phyloP scores from a whole-genome alignment of 164 flowering plant genomes.

The grape (Vitis vinifera) region DNA sequence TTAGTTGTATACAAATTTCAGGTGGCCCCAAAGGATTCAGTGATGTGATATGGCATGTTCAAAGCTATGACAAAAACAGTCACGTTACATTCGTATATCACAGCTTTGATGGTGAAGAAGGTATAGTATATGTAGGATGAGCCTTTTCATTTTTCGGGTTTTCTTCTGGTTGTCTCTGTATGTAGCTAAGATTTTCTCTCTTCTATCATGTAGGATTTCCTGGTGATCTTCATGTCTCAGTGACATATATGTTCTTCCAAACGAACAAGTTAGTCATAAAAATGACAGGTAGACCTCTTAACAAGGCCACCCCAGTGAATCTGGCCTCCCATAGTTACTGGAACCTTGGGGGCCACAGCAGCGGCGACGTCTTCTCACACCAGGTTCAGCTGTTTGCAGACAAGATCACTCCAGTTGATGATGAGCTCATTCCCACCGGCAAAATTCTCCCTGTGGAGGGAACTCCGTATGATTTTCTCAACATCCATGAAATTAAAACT shows the following conservation, averaged over 20 bases:
- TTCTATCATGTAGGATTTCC: conserved; percentile 26
- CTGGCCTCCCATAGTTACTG: conserved; percentile 35
- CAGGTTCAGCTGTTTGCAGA: conserved; percentile 36
- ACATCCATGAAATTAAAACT: conserved; percentile 18
- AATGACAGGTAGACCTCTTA: conserved; percentile 32
- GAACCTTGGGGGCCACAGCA: conserved; percentile 19
- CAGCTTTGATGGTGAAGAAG: conserved; percentile 61
- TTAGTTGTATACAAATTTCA: conserved; percentile 2
- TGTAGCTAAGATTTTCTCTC: neutral
- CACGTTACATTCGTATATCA: conserved; percentile 31
- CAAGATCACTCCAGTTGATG: conserved; percentile 51
- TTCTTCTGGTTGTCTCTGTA: too few relatives aligned
- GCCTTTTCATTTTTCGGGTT: too few relatives aligned
- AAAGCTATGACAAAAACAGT: conserved; percentile 18
- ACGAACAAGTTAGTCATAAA: conserved; percentile 25
- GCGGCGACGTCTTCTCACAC: conserved; percentile 24
- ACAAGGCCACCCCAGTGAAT: conserved; percentile 39
- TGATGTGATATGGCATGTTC: conserved; percentile 47
- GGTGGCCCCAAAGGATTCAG: conserved; percentile 53
- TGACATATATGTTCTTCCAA: conserved; percentile 28
- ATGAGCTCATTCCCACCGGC: conserved; percentile 70
- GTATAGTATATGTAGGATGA: neutral
- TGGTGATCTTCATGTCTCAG: conserved; percentile 28
- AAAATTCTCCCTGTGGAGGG: conserved; percentile 36
- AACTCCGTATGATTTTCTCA: conserved; percentile 56